These are phyloP conservation scores for Mikania micrantha DNA, from an alignment of 129 eudicot species.

Conservation along the genomic window DNA sequence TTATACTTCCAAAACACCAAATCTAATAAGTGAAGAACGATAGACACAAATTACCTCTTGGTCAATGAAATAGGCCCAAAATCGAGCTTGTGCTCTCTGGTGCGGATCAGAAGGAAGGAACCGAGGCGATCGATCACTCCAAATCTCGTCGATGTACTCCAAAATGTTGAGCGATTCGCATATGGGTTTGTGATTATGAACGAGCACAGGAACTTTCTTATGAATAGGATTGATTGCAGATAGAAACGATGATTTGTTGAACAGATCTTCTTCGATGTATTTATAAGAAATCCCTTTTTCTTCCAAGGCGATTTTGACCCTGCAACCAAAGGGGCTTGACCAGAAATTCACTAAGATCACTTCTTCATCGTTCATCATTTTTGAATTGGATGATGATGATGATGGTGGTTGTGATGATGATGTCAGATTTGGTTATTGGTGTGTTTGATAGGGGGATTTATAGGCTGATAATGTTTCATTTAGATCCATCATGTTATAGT, in stretches of 20 bases:
- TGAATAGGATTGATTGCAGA: conserved; percentile 27
- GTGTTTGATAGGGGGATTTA: no score
- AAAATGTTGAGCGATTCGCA: conserved; percentile 32
- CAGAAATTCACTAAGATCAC: conserved; percentile 24
- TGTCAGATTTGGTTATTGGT: no score
- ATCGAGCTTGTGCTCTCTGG: conserved; percentile 32
- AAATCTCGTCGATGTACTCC: conserved; percentile 28
- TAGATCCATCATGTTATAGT: not conserved
- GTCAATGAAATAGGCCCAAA: conserved; percentile 35
- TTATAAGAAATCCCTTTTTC: conserved; percentile 32
- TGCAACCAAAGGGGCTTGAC: conserved; percentile 31
- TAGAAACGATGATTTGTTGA: conserved; percentile 20
- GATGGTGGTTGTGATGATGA: no score
- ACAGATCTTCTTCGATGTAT: conserved; percentile 32
- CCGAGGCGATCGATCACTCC: conserved; percentile 11
- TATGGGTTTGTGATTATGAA: conserved; percentile 15
- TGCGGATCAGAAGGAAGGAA: conserved; percentile 32
- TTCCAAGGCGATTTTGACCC: conserved; percentile 31
- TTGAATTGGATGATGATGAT: not conserved
- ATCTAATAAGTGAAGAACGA: no score
- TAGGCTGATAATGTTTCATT: conserved; percentile 11
- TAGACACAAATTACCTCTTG: conserved; percentile 16
- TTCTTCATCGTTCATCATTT: conserved; percentile 28
- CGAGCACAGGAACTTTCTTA: conserved; percentile 29
- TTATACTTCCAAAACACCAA: no score